A percentile compares a stretch with the other conserved stretches of the same genome.
These are phyloP conservation scores for Diospyros lotus DNA, from an alignment of 148 eudicot genomes.

Conservation along the genomic window DNA sequence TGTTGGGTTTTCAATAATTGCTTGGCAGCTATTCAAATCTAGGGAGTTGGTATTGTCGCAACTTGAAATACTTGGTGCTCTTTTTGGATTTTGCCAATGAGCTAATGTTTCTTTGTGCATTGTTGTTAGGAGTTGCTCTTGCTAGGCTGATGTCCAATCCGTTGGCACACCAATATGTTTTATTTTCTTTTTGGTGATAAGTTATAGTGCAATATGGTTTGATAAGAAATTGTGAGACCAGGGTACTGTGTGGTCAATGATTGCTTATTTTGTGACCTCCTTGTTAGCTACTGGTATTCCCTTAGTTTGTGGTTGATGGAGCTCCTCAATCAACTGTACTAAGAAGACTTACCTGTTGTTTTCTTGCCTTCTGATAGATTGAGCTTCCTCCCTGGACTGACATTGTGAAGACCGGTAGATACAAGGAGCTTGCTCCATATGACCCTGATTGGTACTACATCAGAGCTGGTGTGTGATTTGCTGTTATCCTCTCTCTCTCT, in stretches of 20 bases:
- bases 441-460: conserved; percentile 45
- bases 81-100: too few relatives aligned
- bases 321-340: too few relatives aligned
- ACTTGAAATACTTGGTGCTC: too few relatives aligned
- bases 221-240: too few relatives aligned
- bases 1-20: background rate
- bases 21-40: background rate
- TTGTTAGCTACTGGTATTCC: background rate
- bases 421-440: conserved; percentile 43
- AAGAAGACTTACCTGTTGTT: too few relatives aligned
- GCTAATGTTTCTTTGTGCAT: too few relatives aligned
- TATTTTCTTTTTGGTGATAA: background rate
- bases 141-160: too few relatives aligned
- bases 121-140: too few relatives aligned
- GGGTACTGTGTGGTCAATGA: background rate
- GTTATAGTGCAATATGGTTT: background rate
- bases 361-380: conserved; percentile 29
- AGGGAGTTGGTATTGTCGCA: background rate
- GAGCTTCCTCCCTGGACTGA: conserved; percentile 31
- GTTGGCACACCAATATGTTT: too few relatives aligned
- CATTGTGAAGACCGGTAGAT: conserved; percentile 34
- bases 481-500: background rate
- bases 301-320: too few relatives aligned
- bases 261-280: background rate
- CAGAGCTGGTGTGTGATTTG: conserved; percentile 23